Conservation (phyloP, 2,329 filamentous ascomycete species). For the Xylariomycetidae sp. region DNA sequence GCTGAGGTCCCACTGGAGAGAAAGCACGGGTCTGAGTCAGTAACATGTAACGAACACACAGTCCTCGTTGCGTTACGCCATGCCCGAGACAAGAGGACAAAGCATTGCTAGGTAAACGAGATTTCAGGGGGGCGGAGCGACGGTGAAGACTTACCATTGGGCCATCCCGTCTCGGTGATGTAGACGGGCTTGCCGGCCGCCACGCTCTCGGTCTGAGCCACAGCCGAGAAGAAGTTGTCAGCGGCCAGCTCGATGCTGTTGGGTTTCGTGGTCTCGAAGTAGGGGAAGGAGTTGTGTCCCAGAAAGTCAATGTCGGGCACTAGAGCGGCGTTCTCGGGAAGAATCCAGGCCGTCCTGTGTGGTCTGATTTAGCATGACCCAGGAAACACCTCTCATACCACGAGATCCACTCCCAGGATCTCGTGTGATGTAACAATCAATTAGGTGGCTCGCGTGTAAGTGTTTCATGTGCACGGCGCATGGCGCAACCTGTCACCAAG, state of each 20-base stretch:
- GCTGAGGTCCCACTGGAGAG: conserved; percentile 18
- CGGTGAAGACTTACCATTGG: conserved; percentile 29
- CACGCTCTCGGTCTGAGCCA: conserved; percentile 20
- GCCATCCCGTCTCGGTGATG: conserved; percentile 28
- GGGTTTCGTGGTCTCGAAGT: conserved; percentile 22
- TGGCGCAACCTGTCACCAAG: too few relatives aligned
- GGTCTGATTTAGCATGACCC: too few relatives aligned
- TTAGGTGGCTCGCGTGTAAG: too few relatives aligned
- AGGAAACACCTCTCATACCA: too few relatives aligned
- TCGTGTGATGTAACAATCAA: too few relatives aligned
- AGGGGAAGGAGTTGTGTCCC: conserved; percentile 26
- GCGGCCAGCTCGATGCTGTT: conserved; percentile 22
- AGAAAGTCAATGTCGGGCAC: conserved; percentile 19
- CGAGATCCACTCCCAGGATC: too few relatives aligned
- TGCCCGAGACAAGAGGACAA: too few relatives aligned
- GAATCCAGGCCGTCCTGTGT: conserved; percentile 24
- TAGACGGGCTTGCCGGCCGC: conserved; percentile 24
- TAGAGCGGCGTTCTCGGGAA: conserved; percentile 22
- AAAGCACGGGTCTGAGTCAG: too few relatives aligned
- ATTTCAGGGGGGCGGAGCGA: neutral
- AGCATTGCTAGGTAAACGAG: too few relatives aligned
- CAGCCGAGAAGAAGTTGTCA: conserved; percentile 21
- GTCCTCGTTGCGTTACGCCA: too few relatives aligned
- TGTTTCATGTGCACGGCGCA: too few relatives aligned
- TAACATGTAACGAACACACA: too few relatives aligned